Conservation (phyloP, 257 asterid genomes). For the Solanum acaule region DNA sequence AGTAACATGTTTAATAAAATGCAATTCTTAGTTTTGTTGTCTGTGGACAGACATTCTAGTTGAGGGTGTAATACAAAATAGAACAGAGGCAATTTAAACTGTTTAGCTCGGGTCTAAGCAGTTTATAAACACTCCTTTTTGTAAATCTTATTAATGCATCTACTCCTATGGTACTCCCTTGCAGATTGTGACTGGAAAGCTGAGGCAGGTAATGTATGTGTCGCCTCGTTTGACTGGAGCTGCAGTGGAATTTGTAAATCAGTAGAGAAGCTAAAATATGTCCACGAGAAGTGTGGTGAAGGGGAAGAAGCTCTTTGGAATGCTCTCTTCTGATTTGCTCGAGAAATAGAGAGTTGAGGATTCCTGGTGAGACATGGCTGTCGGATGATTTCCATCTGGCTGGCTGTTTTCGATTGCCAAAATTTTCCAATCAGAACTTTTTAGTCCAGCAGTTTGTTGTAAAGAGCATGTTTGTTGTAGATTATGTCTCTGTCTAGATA, state of each 20-base stretch:
- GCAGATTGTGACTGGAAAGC: conserved; percentile 61
- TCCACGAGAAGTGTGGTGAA: conserved; percentile 47
- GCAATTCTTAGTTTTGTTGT: background rate
- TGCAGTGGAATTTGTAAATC: conserved; percentile 63
- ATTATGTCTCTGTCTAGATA: background rate
- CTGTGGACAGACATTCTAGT: background rate
- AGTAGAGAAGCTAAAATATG: conserved; percentile 34
- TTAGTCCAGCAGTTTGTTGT: background rate
- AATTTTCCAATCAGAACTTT: background rate
- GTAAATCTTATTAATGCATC: background rate
- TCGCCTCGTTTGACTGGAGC: conserved; percentile 59
- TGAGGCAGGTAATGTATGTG: conserved; percentile 51
- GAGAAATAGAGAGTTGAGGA: background rate
- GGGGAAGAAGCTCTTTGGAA: conserved; percentile 60
- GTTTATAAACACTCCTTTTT: background rate
- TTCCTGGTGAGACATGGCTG: background rate
- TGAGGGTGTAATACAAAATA: background rate
- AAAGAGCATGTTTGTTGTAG: background rate
- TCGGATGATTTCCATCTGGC: background rate
- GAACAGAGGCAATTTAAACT: background rate
- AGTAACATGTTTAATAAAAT: background rate
- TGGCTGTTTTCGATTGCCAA: background rate
- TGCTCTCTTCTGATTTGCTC: conserved; percentile 16
- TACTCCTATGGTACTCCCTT: background rate
- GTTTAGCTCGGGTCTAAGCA: background rate